Evolutionary conservation across 306 rosid species (phyloP), one percentile per base, ranked within the genome.

Genomic region (Medicago truncatula): DNA sequence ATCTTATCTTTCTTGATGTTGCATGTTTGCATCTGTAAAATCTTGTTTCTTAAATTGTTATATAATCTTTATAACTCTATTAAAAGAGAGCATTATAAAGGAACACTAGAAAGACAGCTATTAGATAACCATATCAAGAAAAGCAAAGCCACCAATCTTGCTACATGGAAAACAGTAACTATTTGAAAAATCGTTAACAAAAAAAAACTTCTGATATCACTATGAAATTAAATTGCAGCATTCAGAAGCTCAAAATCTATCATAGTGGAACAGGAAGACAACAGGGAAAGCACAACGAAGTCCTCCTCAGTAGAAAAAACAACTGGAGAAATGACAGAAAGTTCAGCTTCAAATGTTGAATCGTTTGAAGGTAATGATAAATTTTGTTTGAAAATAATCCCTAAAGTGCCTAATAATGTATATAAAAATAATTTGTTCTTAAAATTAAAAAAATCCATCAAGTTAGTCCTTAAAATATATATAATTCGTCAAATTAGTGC

Each of bases 171-270:
- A 12, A 64, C 16, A 53, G 31, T 23, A 18, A 40, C 39, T 13
- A 31, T 72, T 53, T 41, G 1, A 58, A 67, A 59, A 43, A 43
- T 63, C 14, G 50, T 68, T 59, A 39, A 23, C 4, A 43, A n/a
- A 18, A 77, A 28, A 28, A 73, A 11, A 6, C 10, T 38, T 41
- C 66, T 76, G 8, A 75, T 2, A 21, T 66, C 66, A 52, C 47
- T 53, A 66, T 71, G 23, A 63, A 70, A 76, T 63, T 54, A 60
- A 61, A 73, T 69, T 76, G 73, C 89, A 90, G 92, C 96, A 57
- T 78, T 81, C 7, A 80, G 79, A 41, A 83, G 71, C 70, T 76
- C 84, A 4, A 90, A 85, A 83, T 72, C 92, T 61, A 76, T 82
- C 25, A 59, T 74, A 23, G 74, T 61, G 68, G 87, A 88, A 54